A percentile compares a stretch with the other conserved stretches of the same genome.
Evolutionary conservation across 306 rosid genomes (phyloP).

Genomic region (Dryas octopetala): DNA sequence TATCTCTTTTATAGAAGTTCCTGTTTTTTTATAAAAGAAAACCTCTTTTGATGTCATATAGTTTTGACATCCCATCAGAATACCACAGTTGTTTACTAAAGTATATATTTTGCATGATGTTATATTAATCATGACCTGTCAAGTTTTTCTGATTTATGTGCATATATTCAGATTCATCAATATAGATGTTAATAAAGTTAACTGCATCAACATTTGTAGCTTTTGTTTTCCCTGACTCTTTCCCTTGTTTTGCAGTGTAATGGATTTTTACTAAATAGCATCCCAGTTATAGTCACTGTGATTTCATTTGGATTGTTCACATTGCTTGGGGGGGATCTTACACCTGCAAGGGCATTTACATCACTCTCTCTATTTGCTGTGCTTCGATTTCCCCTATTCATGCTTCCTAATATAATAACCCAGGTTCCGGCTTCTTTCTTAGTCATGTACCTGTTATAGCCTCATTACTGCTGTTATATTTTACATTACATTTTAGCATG

Average conservation of each 20-base stretch:
- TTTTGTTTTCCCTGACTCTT: conserved; percentile 21
- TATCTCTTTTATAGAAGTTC: not conserved
- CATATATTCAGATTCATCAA: not conserved
- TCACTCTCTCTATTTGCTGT: conserved; percentile 93
- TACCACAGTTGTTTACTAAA: conserved; percentile 5
- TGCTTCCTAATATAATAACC: conserved; percentile 96
- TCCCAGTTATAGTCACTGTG: conserved; percentile 90
- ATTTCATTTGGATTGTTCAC: conserved; percentile 93
- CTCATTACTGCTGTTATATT: not conserved
- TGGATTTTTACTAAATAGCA: conserved; percentile 79
- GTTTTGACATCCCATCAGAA: not conserved
- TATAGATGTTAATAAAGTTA: not conserved
- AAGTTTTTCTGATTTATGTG: not conserved
- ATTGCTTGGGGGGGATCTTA: conserved; percentile 86
- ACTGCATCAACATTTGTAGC: not conserved
- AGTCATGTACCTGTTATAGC: not conserved
- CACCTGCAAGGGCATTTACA: conserved; percentile 96
- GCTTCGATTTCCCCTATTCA: conserved; percentile 94
- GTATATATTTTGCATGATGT: not conserved
- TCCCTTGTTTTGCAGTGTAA: conserved; percentile 64
- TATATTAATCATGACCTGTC: not conserved
- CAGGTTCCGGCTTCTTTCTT: conserved; percentile 56
- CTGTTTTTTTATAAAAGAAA: not conserved
- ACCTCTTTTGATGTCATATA: not conserved
- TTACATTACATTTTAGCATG: not conserved